These are phyloP conservation scores for Aaosphaeria arxii DNA, from an alignment of 2,329 filamentous ascomycete genomes.

Conservation along the genomic window DNA sequence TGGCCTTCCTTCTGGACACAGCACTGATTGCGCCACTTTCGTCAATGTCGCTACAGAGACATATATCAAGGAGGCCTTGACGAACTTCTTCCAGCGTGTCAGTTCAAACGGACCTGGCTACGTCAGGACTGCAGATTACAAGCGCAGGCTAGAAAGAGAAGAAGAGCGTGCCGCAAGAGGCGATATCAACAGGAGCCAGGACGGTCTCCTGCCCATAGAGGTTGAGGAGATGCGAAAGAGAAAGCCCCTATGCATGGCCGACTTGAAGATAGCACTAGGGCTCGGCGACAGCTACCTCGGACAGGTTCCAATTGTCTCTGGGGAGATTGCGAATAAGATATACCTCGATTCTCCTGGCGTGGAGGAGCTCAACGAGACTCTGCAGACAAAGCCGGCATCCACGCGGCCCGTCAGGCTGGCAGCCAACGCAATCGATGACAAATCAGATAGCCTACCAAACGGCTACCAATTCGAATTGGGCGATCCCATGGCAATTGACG, in stretches of 20 bases:
- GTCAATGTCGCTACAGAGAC: slow-evolving; percentile 62
- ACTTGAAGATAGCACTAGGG: slow-evolving; percentile 72
- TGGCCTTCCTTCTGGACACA: slow-evolving; percentile 54
- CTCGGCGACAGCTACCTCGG: slow-evolving; percentile 73
- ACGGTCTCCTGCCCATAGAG: slow-evolving; percentile 77
- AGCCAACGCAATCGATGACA: slow-evolving; percentile 10
- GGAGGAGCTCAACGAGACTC: slow-evolving; percentile 11
- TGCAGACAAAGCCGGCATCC: neutral
- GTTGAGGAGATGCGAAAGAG: slow-evolving; percentile 71
- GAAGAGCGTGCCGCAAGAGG: slow-evolving; percentile 72
- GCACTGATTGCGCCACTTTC: slow-evolving; percentile 55
- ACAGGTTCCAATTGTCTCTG: slow-evolving; percentile 72
- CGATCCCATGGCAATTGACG: slow-evolving; percentile 33
- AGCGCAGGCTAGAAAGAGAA: slow-evolving; percentile 69
- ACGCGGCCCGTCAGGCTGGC: slow-evolving; percentile 9
- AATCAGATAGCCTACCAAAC: slow-evolving; percentile 3
- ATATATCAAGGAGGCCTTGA: slow-evolving; percentile 60
- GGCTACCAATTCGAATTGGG: slow-evolving; percentile 22
- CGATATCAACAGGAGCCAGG: slow-evolving; percentile 70
- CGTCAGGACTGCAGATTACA: slow-evolving; percentile 77
- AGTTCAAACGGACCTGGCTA: slow-evolving; percentile 53
- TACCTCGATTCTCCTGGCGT: slow-evolving; percentile 58
- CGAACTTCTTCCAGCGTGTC: slow-evolving; percentile 53
- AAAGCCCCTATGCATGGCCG: slow-evolving; percentile 70
- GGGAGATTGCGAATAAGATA: slow-evolving; percentile 62